Percentiles rank a stretch among this genome's conserved stretches.
phyloP scores from a whole-genome alignment of 495 filamentous ascomycete genomes.

The Antarctomyces pellizariae region DNA sequence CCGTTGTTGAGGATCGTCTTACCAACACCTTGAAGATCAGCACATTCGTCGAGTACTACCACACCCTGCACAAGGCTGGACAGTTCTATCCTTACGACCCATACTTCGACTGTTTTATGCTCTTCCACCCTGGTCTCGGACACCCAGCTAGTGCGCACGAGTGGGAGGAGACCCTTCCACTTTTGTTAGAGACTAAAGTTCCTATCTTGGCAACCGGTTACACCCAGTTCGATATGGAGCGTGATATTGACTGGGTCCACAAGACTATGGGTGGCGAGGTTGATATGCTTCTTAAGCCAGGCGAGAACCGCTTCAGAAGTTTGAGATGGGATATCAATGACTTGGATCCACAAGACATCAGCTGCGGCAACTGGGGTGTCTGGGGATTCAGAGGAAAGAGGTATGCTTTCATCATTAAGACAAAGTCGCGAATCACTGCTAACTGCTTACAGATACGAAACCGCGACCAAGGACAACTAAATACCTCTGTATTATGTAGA shows the following conservation, averaged over 20 bases:
- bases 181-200: slow-evolving; percentile 80
- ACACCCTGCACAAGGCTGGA: slow-evolving; percentile 75
- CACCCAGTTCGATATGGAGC: slow-evolving; percentile 79
- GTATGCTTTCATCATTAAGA: slow-evolving; percentile 26
- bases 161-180: slow-evolving; percentile 75
- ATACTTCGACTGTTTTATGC: slow-evolving; percentile 88
- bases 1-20: slow-evolving; percentile 71
- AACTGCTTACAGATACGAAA: slow-evolving; percentile 31
- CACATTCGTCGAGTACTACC: slow-evolving; percentile 95
- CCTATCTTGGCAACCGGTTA: slow-evolving; percentile 89
- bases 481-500: too few relatives aligned
- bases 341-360: slow-evolving; percentile 80
- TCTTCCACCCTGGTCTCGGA: slow-evolving; percentile 89
- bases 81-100: slow-evolving; percentile 87
- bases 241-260: slow-evolving; percentile 74
- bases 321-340: slow-evolving; percentile 95
- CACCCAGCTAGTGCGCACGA: slow-evolving; percentile 83
- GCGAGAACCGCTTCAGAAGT: slow-evolving; percentile 87
- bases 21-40: slow-evolving; percentile 76
- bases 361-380: slow-evolving; percentile 85
- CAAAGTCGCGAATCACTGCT: slow-evolving; percentile 8
- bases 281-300: slow-evolving; percentile 75
- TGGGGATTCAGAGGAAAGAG: slow-evolving; percentile 97
- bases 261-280: slow-evolving; percentile 70
- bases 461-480: slow-evolving; percentile 32